These are phyloP conservation scores for Malus sylvestris DNA, from an alignment of 306 rosid genomes.

Conservation along the genomic window DNA sequence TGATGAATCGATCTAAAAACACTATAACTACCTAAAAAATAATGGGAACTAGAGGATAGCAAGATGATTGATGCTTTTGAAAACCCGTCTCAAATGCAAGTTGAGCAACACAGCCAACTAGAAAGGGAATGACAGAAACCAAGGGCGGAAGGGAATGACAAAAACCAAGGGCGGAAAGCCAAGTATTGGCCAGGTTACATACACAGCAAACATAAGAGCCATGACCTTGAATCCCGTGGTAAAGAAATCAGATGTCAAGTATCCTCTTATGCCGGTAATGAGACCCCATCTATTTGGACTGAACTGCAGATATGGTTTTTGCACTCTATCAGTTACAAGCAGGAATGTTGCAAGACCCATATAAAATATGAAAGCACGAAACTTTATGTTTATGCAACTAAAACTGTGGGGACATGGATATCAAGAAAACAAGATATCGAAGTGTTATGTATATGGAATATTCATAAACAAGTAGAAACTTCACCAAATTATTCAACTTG, in stretches of 20 bases:
- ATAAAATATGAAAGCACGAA: slow-evolving; percentile 28
- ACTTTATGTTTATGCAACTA: no score
- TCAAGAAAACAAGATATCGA: no score
- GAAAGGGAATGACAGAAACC: slow-evolving; percentile 56
- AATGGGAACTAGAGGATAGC: slow-evolving; percentile 79
- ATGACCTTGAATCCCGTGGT: slow-evolving; percentile 61
- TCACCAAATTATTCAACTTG: no score
- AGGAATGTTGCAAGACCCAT: slow-evolving; percentile 60
- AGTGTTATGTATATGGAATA: no score
- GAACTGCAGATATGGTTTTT: slow-evolving; percentile 76
- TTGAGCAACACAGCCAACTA: slow-evolving; percentile 55
- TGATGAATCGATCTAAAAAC: no score
- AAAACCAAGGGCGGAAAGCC: slow-evolving; percentile 26
- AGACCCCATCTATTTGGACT: slow-evolving; percentile 93
- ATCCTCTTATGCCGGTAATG: slow-evolving; percentile 81
- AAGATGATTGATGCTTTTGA: slow-evolving; percentile 48
- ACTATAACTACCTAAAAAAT: slow-evolving; percentile 10
- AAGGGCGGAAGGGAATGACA: background rate
- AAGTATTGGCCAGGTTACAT: slow-evolving; percentile 53
- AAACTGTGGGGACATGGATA: no score
- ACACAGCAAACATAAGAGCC: slow-evolving; percentile 43
- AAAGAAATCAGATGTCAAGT: slow-evolving; percentile 50
- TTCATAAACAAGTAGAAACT: no score
- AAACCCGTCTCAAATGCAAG: slow-evolving; percentile 47
- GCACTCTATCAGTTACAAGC: slow-evolving; percentile 59